Evolutionary conservation across 2,329 filamentous ascomycete species (phyloP).

Genomic region (Apiospora saccharicola): DNA sequence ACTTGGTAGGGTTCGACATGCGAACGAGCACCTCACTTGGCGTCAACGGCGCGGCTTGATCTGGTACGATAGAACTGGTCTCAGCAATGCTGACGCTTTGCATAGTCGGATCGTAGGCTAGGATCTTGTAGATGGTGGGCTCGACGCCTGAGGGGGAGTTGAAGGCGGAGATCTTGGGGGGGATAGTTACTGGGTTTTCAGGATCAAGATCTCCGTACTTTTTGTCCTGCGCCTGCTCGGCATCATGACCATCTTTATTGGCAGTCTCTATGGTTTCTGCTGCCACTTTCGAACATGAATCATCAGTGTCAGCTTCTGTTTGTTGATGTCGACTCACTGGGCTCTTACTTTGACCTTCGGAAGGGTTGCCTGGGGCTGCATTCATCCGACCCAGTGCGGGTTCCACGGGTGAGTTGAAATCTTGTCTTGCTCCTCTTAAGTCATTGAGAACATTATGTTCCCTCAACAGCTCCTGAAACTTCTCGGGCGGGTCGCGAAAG

Average conservation of each 20-base stretch:
- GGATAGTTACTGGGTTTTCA: constrained; percentile 24
- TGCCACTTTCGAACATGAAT: constrained; percentile 51
- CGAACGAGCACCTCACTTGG: constrained; percentile 67
- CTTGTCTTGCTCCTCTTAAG: constrained; percentile 28
- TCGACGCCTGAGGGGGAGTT: constrained; percentile 27
- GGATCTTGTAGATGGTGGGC: constrained; percentile 64
- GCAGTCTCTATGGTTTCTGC: constrained; percentile 58
- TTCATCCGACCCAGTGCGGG: constrained; percentile 39
- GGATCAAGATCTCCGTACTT: constrained; percentile 41
- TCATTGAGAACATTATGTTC: neutral
- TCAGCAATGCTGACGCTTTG: constrained; percentile 66
- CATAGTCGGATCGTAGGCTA: constrained; percentile 69
- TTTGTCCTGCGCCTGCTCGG: constrained; percentile 40
- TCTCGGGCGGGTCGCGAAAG: constrained; percentile 19
- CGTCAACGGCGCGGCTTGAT: constrained; percentile 57
- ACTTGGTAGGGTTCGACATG: constrained; percentile 69
- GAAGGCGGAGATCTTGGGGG: neutral
- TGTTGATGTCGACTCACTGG: constrained; percentile 25
- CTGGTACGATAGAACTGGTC: constrained; percentile 62
- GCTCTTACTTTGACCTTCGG: constrained; percentile 25
- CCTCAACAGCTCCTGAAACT: neutral
- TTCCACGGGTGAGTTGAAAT: constrained; percentile 36
- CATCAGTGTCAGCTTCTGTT: constrained; percentile 40
- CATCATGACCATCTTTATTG: neutral
- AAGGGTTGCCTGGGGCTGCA: constrained; percentile 29